phyloP scores from a whole-genome alignment of 2,329 filamentous ascomycete genomes.

The Arthrobotrys sinensis region DNA sequence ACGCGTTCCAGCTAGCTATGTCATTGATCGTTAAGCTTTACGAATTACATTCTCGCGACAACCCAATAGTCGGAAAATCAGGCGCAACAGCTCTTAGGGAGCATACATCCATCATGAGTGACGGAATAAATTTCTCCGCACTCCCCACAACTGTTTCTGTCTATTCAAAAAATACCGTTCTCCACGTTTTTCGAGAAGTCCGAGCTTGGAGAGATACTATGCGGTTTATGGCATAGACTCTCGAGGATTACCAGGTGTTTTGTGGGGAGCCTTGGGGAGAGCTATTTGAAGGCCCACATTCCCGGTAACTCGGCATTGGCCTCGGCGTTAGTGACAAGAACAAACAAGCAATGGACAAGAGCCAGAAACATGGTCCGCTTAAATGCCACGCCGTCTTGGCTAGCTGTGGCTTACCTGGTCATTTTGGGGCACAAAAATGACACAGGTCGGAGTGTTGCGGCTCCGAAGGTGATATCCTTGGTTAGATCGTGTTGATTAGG shows the following conservation, averaged over 20 bases:
- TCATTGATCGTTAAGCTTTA: background rate
- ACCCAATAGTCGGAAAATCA: conserved; percentile 34
- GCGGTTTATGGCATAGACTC: background rate
- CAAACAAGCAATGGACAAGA: conserved; percentile 33
- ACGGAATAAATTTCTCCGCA: conserved; percentile 53
- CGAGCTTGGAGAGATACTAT: conserved; percentile 30
- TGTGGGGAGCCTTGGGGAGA: conserved; percentile 30
- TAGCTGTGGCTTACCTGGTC: background rate
- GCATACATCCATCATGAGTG: background rate
- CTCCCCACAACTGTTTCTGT: conserved; percentile 2
- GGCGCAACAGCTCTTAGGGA: background rate
- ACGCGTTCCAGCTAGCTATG: background rate
- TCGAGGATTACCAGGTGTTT: background rate
- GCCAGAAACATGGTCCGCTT: conserved; percentile 44
- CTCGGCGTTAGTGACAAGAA: conserved; percentile 4
- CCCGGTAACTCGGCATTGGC: conserved; percentile 40
- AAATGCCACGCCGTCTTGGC: conserved; percentile 57
- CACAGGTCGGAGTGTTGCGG: conserved; percentile 21
- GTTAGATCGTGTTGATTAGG: background rate
- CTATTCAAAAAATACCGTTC: conserved; percentile 18
- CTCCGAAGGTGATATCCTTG: background rate
- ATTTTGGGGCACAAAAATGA: background rate
- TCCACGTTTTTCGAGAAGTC: conserved; percentile 29
- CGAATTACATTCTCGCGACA: background rate
- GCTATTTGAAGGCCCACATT: conserved; percentile 21